These are phyloP conservation scores for Flaveria brownii DNA, from an alignment of 129 eudicot species.

Conservation along the genomic window DNA sequence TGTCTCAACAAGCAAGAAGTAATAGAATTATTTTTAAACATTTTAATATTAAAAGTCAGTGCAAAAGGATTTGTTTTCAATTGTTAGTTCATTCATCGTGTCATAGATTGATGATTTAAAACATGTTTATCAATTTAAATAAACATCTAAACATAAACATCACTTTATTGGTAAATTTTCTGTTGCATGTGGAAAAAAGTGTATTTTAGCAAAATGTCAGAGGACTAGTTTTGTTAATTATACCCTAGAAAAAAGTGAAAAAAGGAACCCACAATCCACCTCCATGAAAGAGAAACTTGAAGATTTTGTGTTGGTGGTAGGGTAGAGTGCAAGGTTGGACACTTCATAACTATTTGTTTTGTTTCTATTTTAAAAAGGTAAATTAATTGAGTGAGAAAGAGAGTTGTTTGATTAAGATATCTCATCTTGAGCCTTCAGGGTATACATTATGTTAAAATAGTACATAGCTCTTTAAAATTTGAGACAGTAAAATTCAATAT, in stretches of 20 bases:
- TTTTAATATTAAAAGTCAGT: not conserved
- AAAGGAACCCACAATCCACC: conserved; percentile 4
- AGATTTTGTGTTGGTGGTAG: conserved; percentile 37
- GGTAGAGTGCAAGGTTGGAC: conserved; percentile 45
- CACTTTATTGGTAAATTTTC: not conserved
- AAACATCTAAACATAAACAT: not conserved
- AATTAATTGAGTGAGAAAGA: conserved; percentile 21
- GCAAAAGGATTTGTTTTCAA: not conserved
- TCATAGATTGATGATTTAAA: not conserved
- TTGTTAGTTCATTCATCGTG: not conserved
- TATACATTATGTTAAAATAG: not conserved
- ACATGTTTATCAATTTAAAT: not conserved
- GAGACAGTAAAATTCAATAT: not conserved
- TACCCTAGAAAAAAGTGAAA: not conserved
- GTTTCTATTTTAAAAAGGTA: conserved; percentile 13
- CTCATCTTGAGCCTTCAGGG: conserved; percentile 22
- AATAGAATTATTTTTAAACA: not conserved
- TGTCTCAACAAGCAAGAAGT: not conserved
- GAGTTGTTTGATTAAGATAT: conserved; percentile 30
- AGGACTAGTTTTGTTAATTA: conserved; percentile 11
- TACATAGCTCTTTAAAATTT: not conserved
- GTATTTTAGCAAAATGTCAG: not conserved
- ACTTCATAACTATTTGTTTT: conserved; percentile 29
- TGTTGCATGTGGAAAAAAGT: not conserved
- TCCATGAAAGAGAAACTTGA: conserved; percentile 25